Evolutionary conservation across 495 filamentous ascomycete species (phyloP).

Genomic region (Podospora bellae-mahoneyi): DNA sequence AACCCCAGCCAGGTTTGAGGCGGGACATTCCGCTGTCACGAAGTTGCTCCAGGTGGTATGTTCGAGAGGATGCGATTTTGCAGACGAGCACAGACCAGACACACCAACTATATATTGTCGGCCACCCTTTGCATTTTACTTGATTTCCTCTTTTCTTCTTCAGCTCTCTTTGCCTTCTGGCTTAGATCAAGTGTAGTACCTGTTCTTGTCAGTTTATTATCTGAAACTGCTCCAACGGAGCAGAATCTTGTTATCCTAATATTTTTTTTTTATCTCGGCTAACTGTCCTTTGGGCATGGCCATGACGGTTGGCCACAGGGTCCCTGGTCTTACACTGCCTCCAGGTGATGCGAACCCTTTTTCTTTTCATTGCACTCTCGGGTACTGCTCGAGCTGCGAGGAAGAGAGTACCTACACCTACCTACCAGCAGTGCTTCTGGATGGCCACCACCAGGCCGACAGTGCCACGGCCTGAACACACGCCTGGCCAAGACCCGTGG

Average conservation of each 20-base stretch:
- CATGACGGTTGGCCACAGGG: constrained; percentile 14
- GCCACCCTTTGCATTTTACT: not conserved
- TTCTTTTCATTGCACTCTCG: constrained; percentile 17
- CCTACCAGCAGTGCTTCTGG: too few relatives aligned
- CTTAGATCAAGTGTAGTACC: constrained; percentile 99
- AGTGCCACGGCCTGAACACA: too few relatives aligned
- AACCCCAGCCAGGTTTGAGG: not conserved
- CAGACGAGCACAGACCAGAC: too few relatives aligned
- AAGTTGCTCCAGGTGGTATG: not conserved
- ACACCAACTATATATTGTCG: not conserved
- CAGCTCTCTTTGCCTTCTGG: constrained; percentile 61
- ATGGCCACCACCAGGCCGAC: too few relatives aligned
- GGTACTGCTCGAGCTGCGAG: constrained; percentile 17
- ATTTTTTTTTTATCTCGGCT: constrained; percentile 17
- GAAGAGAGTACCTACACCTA: not conserved
- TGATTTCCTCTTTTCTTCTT: constrained; percentile 25
- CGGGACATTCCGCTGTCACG: not conserved
- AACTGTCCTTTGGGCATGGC: constrained; percentile 8
- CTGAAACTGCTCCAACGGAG: constrained; percentile 37
- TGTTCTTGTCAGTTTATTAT: constrained; percentile 96
- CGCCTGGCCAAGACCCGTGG: not conserved
- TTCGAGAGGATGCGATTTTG: not conserved
- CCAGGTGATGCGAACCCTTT: constrained; percentile 19
- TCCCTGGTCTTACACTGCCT: constrained; percentile 22
- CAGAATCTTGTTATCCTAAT: constrained; percentile 4